Evolutionary conservation across 2,329 filamentous ascomycete species (phyloP).

Genomic region (Lasiodiplodia theobromae): DNA sequence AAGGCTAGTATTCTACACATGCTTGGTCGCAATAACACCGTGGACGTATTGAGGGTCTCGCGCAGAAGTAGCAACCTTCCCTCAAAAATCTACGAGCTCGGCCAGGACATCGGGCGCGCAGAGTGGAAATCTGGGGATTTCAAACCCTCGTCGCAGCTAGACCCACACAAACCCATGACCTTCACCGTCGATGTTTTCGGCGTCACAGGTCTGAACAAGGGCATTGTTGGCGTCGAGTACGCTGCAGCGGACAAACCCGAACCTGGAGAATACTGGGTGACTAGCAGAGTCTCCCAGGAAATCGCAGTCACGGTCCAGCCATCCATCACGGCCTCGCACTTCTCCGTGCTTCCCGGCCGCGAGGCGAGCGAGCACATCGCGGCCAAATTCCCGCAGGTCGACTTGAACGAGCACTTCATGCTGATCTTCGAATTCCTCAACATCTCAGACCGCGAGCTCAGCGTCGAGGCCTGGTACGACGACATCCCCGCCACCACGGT

Average conservation of each 20-base stretch:
- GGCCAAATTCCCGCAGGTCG: slow-evolving; percentile 19
- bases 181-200: slow-evolving; percentile 25
- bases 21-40: slow-evolving; percentile 88
- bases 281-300: slow-evolving; percentile 24
- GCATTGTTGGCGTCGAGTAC: slow-evolving; percentile 22
- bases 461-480: slow-evolving; percentile 18
- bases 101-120: slow-evolving; percentile 77
- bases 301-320: slow-evolving; percentile 25
- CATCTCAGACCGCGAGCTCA: slow-evolving; percentile 29
- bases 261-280: slow-evolving; percentile 19
- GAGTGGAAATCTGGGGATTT: slow-evolving; percentile 34
- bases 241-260: slow-evolving; percentile 24
- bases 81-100: slow-evolving; percentile 84
- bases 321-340: slow-evolving; percentile 11
- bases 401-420: slow-evolving; percentile 9
- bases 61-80: slow-evolving; percentile 78
- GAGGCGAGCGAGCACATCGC: slow-evolving; percentile 17
- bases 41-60: slow-evolving; percentile 75
- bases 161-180: slow-evolving; percentile 61
- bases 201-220: slow-evolving; percentile 17
- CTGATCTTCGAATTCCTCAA: slow-evolving; percentile 18
- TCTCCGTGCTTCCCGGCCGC: slow-evolving; percentile 16
- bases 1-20: slow-evolving; percentile 85
- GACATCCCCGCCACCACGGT: background rate
- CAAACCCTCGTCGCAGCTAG: slow-evolving; percentile 41